Conservation (phyloP, 2,329 filamentous ascomycete species). For the Basipetospora chlamydospora region DNA sequence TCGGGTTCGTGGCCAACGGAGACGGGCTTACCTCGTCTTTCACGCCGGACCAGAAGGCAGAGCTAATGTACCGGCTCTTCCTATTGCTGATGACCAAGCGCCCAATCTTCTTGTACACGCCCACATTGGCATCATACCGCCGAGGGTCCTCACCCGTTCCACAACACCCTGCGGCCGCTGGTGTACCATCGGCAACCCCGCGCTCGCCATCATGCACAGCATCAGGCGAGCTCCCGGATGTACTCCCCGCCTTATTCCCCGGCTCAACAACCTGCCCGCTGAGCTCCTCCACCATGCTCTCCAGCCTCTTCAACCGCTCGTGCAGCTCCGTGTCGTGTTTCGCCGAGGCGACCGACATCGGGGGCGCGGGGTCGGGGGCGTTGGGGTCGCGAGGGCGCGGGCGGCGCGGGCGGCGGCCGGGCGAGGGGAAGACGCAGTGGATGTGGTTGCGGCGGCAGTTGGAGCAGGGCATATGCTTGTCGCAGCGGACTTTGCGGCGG, state of each 20-base stretch:
- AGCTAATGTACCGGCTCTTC: slow-evolving; percentile 49
- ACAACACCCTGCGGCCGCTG: too few species aligned
- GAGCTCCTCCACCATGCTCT: slow-evolving; percentile 59
- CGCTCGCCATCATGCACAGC: too few species aligned
- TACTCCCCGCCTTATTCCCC: slow-evolving; percentile 22
- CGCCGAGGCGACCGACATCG: too few species aligned
- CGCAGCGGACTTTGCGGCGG: slow-evolving; percentile 57
- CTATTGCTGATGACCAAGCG: slow-evolving; percentile 55
- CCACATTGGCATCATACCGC: slow-evolving; percentile 1
- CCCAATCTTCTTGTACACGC: slow-evolving; percentile 38
- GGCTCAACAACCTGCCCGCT: slow-evolving; percentile 50
- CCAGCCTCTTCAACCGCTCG: slow-evolving; percentile 56
- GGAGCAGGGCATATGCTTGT: slow-evolving; percentile 62
- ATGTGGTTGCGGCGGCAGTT: slow-evolving; percentile 60
- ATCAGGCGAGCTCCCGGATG: too few species aligned
- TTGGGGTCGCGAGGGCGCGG: slow-evolving; percentile 51
- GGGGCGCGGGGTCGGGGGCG: slow-evolving; percentile 33
- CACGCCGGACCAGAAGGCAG: slow-evolving; percentile 61
- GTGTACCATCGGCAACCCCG: neutral
- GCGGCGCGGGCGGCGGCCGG: slow-evolving; percentile 56
- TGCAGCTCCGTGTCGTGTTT: slow-evolving; percentile 48
- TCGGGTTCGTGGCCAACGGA: too few species aligned
- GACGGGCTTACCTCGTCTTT: slow-evolving; percentile 49
- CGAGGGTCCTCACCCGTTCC: too few species aligned
- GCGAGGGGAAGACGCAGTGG: slow-evolving; percentile 60